Base-by-base conservation (phyloP, 129 eudicot genomes). In the Flaveria brownii region DNA sequence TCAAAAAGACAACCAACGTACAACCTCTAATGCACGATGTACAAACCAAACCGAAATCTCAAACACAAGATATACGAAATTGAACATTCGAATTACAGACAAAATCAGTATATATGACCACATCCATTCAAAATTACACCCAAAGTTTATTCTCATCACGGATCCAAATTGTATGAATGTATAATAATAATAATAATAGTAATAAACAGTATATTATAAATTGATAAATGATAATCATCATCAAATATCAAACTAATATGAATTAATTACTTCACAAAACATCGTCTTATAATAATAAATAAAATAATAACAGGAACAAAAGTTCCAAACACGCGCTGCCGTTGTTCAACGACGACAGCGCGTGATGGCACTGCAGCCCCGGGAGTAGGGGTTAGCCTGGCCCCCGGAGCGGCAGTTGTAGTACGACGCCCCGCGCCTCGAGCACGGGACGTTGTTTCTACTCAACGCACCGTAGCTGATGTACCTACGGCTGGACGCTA, bases 351-450 rank as follows among this genome's bases (percentile, higher is more conserved):
- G 88, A 9, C 88, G 84, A 82, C 96, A 89, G 20, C 92, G 88
- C 28, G 90, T 80, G 81, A 89, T 87, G 36, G 84, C 57, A 15
- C 84, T 74, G 86, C 96, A 90, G 4, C 92, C 92, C 25, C 90
- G 92, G 9, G 51, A 0, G 79, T 87, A 90, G 51, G 96, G 92
- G 43, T 90, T 90, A 1, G 92, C 96, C 78, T 79, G 87, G 56
- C 84, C 92, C 33, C 92, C 92, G 16, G 82, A 72, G 17, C 84
- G 86, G 75, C 96, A 90, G 56, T 90, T 90, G 88, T 90, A 90
- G 77, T 90, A 90, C 45, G 96, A 90, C 1, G 92, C 90, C 0
- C 96, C 92, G 17, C 96, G 87, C 12, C 87, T 50, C 0, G 96
- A 87, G 20, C 92, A 90, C 0, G 92, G 96, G 1, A 85, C 90